Percentiles rank a stretch among this genome's conserved stretches.
These are phyloP conservation scores for Quercus variabilis DNA, from an alignment of 306 rosid genomes.

Conservation along the genomic window DNA sequence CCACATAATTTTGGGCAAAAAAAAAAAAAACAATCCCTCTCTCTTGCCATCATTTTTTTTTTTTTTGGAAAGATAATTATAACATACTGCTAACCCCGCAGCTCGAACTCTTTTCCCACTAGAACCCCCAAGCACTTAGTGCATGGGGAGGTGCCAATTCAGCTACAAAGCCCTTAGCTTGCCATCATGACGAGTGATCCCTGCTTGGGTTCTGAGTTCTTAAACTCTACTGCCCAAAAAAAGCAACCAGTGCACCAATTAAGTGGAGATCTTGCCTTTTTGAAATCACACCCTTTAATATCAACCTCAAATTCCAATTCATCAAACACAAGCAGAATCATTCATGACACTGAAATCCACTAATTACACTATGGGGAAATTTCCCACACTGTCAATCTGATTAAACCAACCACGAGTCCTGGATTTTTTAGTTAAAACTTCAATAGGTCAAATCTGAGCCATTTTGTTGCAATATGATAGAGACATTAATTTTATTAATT, in stretches of 20 bases:
- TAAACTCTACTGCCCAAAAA: neutral
- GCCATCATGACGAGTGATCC: neutral
- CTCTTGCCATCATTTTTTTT: neutral
- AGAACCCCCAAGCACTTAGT: no score
- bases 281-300: neutral
- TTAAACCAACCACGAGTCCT: neutral
- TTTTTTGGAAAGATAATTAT: no score
- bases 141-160: no score
- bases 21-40: neutral
- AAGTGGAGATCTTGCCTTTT: neutral
- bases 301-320: neutral
- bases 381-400: neutral
- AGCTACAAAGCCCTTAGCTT: neutral
- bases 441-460: neutral
- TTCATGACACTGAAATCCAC: neutral
- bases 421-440: neutral
- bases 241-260: neutral
- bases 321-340: neutral
- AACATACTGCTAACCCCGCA: no score
- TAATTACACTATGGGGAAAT: neutral
- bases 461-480: neutral
- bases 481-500: neutral
- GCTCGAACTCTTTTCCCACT: no score
- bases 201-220: neutral
- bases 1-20: neutral